Percentiles rank a stretch among this genome's conserved stretches.
phyloP scores from a whole-genome alignment of 2,329 filamentous ascomycete genomes.

The Trichothecium roseum region DNA sequence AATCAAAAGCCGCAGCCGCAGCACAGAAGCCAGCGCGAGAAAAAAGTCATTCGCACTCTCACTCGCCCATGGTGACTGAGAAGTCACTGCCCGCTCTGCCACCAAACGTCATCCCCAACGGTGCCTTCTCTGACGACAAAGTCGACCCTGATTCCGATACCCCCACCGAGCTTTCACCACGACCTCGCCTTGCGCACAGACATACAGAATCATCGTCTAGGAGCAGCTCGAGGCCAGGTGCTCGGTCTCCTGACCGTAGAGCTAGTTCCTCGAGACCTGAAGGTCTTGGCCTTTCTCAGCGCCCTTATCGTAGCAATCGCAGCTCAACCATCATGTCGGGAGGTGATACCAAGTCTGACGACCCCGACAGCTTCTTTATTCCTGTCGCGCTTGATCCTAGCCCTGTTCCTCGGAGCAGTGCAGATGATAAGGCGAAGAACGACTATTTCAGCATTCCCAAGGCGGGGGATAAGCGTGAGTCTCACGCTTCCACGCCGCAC shows the following conservation, averaged over 20 bases:
- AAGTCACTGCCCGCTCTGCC: slow-evolving; percentile 90
- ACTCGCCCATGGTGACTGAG: slow-evolving; percentile 62
- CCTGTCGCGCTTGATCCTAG: slow-evolving; percentile 66
- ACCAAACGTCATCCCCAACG: slow-evolving; percentile 56
- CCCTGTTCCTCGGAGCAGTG: slow-evolving; percentile 44
- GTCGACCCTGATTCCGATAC: slow-evolving; percentile 53
- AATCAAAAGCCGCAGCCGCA: slow-evolving; percentile 55
- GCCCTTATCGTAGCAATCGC: slow-evolving; percentile 67
- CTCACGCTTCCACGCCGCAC: slow-evolving; percentile 61
- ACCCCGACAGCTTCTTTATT: slow-evolving; percentile 63
- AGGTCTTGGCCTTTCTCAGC: slow-evolving; percentile 60
- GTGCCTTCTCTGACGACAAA: slow-evolving; percentile 51
- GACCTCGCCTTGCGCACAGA: slow-evolving; percentile 38
- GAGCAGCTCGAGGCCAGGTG: slow-evolving; percentile 39
- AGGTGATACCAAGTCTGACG: slow-evolving; percentile 35
- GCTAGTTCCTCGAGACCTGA: slow-evolving; percentile 36
- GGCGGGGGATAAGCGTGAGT: slow-evolving; percentile 38
- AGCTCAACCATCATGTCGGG: slow-evolving; percentile 57
- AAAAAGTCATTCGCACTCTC: slow-evolving; percentile 34
- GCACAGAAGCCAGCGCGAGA: slow-evolving; percentile 49
- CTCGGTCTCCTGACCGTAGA: slow-evolving; percentile 43
- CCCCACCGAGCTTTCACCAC: slow-evolving; percentile 59
- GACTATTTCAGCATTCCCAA: slow-evolving; percentile 49
- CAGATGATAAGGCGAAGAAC: slow-evolving; percentile 37
- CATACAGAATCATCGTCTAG: slow-evolving; percentile 45